Conservation (phyloP, 2,329 filamentous ascomycete genomes). For the Rutstroemia sp. region DNA sequence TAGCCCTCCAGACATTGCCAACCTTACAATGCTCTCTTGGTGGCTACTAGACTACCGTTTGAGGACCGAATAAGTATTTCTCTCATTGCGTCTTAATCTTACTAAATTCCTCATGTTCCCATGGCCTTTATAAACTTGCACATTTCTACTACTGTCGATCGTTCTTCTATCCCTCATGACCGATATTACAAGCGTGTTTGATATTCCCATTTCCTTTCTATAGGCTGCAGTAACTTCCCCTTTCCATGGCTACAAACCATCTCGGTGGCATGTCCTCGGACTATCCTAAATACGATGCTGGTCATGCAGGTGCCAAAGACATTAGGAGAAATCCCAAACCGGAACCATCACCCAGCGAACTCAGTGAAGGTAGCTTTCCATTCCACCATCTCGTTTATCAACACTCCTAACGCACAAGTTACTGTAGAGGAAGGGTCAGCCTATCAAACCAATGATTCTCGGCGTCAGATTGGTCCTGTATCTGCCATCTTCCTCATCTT, state of each 20-base stretch:
- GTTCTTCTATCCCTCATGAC: background rate
- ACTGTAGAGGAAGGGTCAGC: background rate
- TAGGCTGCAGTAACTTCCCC: no score
- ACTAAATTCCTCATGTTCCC: background rate
- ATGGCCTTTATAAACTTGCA: background rate
- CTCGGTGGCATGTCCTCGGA: background rate
- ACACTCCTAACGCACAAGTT: background rate
- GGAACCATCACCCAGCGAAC: background rate
- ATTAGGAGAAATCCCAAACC: background rate
- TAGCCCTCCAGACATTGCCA: background rate
- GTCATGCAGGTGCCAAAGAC: background rate
- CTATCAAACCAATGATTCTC: slow-evolving; percentile 7
- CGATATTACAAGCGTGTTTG: background rate
- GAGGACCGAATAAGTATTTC: background rate
- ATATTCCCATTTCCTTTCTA: no score
- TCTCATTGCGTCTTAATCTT: background rate
- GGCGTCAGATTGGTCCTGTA: slow-evolving; percentile 47
- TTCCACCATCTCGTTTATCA: background rate
- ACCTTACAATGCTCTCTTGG: background rate
- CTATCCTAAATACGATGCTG: background rate
- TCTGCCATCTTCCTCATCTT: slow-evolving; percentile 53
- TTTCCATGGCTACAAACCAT: background rate
- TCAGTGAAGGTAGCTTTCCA: background rate
- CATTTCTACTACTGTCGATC: background rate
- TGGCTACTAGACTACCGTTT: background rate